Evolutionary conservation across 805 yeast genomes (phyloP), one percentile per base, ranked within the genome.

Genomic region (Yarrowia divulgata): DNA sequence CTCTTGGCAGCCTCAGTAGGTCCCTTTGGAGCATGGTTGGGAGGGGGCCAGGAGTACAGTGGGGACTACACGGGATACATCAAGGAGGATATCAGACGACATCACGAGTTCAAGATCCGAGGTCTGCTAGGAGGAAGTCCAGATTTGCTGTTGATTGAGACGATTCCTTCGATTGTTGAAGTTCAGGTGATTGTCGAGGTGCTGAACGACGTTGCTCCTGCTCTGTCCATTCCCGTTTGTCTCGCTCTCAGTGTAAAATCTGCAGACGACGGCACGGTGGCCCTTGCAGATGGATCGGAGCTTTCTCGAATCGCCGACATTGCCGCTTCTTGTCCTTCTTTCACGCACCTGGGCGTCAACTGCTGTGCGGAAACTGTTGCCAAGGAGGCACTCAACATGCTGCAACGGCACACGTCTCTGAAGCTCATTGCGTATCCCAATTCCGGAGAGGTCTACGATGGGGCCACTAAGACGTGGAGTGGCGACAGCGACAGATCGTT

Each of bases 21-120:
- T 0, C 91, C 97, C 0, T 91, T 85, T 75, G 96, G 93, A 0
- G 90, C 93, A 0, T 86, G 79, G 72, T 74, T 89, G 45, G 86
- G 89, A 37, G 82, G 86, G 71, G 92, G 93, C 0, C 82, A 89
- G 0, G 97, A 91, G 74, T 91, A 88, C 73, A 85, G 88, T 3
- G 96, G 96, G 1, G 82, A 87, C 64, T 90, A 90, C 75, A 82
- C 81, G 12, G 80, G 76, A 34, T 79, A 77, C 8, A 74, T 78
- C 2, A 75, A 76, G 10, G 79, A 78, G 16, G 80, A 80, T 55
- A 73, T 90, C 68, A 75, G 74, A 8, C 77, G 78, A 19, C 89
- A 88, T 78, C 91, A 90, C 75, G 63, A 72, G 5, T 84, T 83
- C 9, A 77, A 87, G 70, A 77, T 85, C 10, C 72, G 78, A 8